phyloP scores from a whole-genome alignment of 1,284 basidiomycete genomes.

The Anthracocystis panici-leucophaei region DNA sequence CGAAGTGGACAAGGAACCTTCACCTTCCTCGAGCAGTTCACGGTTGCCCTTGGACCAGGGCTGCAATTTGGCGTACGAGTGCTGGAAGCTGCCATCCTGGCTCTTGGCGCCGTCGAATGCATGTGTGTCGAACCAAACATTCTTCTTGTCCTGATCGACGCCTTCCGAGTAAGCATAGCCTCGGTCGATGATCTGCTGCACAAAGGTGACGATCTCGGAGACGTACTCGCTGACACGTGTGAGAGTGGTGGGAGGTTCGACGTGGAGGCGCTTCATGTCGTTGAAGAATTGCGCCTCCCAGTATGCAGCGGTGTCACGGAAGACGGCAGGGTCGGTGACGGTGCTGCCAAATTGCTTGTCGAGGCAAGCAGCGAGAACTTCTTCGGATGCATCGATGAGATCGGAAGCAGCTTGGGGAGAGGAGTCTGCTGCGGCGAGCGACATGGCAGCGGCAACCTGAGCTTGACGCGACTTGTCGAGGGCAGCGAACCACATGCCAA shows the following conservation, averaged over 20 bases:
- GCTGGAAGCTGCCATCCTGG: constrained; percentile 60
- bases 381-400: constrained; percentile 62
- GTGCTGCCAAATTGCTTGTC: constrained; percentile 74
- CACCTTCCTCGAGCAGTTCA: constrained; percentile 90
- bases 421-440: constrained; percentile 49
- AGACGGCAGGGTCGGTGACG: constrained; percentile 88
- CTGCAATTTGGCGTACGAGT: constrained; percentile 92
- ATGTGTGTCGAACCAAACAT: constrained; percentile 92
- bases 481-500: constrained; percentile 64
- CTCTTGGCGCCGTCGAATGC: constrained; percentile 80
- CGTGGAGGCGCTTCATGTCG: constrained; percentile 89
- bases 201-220: constrained; percentile 91
- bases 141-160: constrained; percentile 53
- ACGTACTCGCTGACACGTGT: constrained; percentile 98
- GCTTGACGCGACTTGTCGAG: constrained; percentile 63
- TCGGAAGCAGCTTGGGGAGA: constrained; percentile 39
- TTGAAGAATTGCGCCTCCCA: constrained; percentile 93
- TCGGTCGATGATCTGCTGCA: constrained; percentile 85
- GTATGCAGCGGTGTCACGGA: constrained; percentile 83
- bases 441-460: constrained; percentile 62
- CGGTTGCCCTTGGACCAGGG: constrained; percentile 95
- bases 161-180: constrained; percentile 82
- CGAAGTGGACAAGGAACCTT: constrained; percentile 77
- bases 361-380: constrained; percentile 60
- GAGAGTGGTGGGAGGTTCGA: constrained; percentile 87